A percentile compares a stretch with the other conserved stretches of the same genome.
These are phyloP conservation scores for Cercospora janseana DNA, from an alignment of 2,329 filamentous ascomycete genomes.

Conservation along the genomic window DNA sequence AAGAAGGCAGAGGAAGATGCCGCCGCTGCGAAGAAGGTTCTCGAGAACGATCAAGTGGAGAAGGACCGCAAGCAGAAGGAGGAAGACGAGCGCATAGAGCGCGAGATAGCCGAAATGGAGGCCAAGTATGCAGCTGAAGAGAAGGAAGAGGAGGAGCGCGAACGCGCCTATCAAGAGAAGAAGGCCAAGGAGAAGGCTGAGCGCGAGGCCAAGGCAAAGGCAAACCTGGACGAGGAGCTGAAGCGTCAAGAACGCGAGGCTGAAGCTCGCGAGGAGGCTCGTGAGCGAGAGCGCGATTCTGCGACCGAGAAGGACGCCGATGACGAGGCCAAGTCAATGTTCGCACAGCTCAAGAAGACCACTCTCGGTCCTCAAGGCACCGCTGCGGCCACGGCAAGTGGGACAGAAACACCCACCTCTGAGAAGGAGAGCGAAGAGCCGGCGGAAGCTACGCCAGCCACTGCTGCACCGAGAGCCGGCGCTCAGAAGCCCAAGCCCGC, in stretches of 20 bases:
- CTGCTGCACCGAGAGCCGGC: conserved; percentile 39
- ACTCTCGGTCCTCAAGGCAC: conserved; percentile 48
- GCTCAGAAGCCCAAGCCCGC: conserved; percentile 76
- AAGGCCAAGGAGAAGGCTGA: conserved; percentile 62
- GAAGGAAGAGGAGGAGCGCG: conserved; percentile 28
- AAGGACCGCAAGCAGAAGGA: conserved; percentile 36
- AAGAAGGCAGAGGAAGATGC: conserved; percentile 34
- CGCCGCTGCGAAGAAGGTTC: conserved; percentile 39
- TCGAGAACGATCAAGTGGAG: conserved; percentile 33
- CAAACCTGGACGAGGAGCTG: conserved; percentile 55
- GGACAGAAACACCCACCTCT: conserved; percentile 42
- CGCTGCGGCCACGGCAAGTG: conserved; percentile 23
- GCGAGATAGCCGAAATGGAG: conserved; percentile 65
- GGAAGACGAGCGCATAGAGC: conserved; percentile 48
- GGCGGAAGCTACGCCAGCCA: conserved; percentile 20
- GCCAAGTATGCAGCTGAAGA: conserved; percentile 30
- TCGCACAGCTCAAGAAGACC: conserved; percentile 51
- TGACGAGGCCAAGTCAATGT: conserved; percentile 47
- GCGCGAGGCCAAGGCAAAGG: conserved; percentile 63
- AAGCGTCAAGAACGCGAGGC: conserved; percentile 51
- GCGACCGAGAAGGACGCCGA: conserved; percentile 30
- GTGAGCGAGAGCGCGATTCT: conserved; percentile 39
- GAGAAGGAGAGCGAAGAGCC: conserved; percentile 38
- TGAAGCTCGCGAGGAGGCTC: conserved; percentile 48
- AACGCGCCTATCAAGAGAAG: conserved; percentile 46